These are phyloP conservation scores for Suhomyces guaymorum DNA, from an alignment of 1,139 yeast species.

Conservation along the genomic window DNA sequence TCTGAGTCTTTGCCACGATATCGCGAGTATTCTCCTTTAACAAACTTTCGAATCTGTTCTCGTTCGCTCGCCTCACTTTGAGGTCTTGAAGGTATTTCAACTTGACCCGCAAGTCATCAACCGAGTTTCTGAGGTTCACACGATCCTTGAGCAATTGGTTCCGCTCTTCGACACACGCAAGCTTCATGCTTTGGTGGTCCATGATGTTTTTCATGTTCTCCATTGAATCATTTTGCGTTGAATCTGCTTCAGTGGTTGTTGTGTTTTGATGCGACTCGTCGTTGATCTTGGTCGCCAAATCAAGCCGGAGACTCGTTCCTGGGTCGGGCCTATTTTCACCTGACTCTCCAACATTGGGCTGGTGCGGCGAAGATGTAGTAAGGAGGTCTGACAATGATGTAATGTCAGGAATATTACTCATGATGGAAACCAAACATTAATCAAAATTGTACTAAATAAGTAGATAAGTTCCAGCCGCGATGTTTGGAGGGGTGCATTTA, in stretches of 20 bases:
- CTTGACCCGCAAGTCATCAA: conserved; percentile 24
- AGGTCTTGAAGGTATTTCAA: conserved; percentile 21
- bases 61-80: conserved; percentile 17
- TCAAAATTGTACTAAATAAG: too few relatives aligned
- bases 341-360: conserved; percentile 10
- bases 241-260: not conserved
- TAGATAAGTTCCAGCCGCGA: too few relatives aligned
- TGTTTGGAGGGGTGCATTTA: not conserved
- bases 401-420: conserved; percentile 30
- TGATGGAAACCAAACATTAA: conserved; percentile 8
- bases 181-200: conserved; percentile 23
- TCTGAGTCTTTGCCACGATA: not conserved
- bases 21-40: conserved; percentile 26
- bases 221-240: conserved; percentile 1
- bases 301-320: conserved; percentile 8
- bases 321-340: conserved; percentile 1
- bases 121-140: conserved; percentile 18
- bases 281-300: conserved; percentile 9
- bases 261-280: conserved; percentile 1
- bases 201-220: conserved; percentile 8
- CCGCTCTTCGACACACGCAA: conserved; percentile 22
- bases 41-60: conserved; percentile 22
- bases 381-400: conserved; percentile 31
- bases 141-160: conserved; percentile 25
- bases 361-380: conserved; percentile 24